These are phyloP conservation scores for Aspergillus quadricinctus DNA, from an alignment of 2,329 filamentous ascomycete genomes.

Conservation along the genomic window DNA sequence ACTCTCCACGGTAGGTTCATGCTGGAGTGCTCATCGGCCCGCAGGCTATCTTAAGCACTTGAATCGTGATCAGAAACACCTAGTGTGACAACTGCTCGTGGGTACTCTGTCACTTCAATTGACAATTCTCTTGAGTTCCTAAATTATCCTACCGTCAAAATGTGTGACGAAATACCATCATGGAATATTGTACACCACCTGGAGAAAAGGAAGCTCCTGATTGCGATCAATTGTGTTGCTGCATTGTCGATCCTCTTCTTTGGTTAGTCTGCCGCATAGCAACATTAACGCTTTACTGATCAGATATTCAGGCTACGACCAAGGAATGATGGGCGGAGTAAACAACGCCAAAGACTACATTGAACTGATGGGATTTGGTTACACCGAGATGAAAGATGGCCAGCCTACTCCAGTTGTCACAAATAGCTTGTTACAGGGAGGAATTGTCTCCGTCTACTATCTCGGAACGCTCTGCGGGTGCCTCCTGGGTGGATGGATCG, in stretches of 20 bases:
- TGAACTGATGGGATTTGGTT: slow-evolving; percentile 60
- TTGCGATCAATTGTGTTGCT: slow-evolving; percentile 60
- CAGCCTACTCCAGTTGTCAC: slow-evolving; percentile 51
- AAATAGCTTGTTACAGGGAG: slow-evolving; percentile 58
- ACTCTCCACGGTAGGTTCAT: background rate
- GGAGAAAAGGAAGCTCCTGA: slow-evolving; percentile 54
- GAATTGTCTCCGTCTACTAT: slow-evolving; percentile 57
- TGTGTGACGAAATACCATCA: slow-evolving; percentile 36
- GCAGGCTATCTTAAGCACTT: background rate
- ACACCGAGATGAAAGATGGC: slow-evolving; percentile 48
- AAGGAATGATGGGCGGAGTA: slow-evolving; percentile 57
- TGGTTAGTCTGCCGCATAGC: slow-evolving; percentile 25
- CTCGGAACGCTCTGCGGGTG: slow-evolving; percentile 61
- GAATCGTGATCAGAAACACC: background rate
- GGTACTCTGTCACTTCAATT: background rate
- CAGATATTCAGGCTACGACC: slow-evolving; percentile 42
- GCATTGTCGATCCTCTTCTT: slow-evolving; percentile 67
- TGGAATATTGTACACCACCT: slow-evolving; percentile 51
- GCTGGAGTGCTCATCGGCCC: background rate
- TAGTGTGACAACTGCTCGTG: background rate
- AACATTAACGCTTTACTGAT: background rate
- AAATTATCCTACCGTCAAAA: slow-evolving; percentile 12
- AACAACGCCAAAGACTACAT: slow-evolving; percentile 64
- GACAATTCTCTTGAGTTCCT: background rate
- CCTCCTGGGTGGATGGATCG: slow-evolving; percentile 59